Evolutionary conservation across 176 grass and related monocot genomes (phyloP).

Genomic region (Chloris gayana): DNA sequence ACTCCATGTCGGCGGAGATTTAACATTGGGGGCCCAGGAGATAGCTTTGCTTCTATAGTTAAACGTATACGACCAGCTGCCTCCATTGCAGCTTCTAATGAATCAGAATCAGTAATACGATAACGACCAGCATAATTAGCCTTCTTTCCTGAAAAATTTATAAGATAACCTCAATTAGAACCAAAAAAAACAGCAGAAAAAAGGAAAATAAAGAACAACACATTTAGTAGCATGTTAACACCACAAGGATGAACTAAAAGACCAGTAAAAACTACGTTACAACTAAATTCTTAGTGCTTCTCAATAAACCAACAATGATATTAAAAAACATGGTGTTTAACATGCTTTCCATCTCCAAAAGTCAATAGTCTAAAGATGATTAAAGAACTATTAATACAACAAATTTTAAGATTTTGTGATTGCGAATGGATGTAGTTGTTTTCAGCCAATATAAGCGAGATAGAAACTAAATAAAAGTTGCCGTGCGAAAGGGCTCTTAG

Average conservation of each 20-base stretch:
- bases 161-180: constrained; percentile 16
- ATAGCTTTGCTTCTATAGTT: constrained; percentile 92
- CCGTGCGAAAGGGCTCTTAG: too few species aligned
- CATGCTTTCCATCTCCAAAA: constrained; percentile 19
- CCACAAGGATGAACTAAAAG: background rate
- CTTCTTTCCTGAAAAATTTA: constrained; percentile 61
- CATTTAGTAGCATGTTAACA: background rate
- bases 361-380: background rate
- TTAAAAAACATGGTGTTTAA: too few species aligned
- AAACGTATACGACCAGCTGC: constrained; percentile 83
- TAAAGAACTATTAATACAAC: background rate
- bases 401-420: background rate
- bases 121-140: constrained; percentile 82
- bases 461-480: too few species aligned
- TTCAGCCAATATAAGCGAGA: background rate
- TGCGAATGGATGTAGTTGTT: background rate
- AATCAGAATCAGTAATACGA: constrained; percentile 85
- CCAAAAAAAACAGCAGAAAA: background rate
- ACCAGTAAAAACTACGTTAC: background rate
- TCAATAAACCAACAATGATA: constrained; percentile 8
- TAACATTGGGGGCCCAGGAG: constrained; percentile 93
- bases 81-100: constrained; percentile 87
- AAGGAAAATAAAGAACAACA: background rate
- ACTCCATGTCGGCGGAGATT: constrained; percentile 94
- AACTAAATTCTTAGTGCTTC: background rate